These are phyloP conservation scores for Penicillium corylophilum DNA, from an alignment of 2,329 filamentous ascomycete species.

Conservation along the genomic window DNA sequence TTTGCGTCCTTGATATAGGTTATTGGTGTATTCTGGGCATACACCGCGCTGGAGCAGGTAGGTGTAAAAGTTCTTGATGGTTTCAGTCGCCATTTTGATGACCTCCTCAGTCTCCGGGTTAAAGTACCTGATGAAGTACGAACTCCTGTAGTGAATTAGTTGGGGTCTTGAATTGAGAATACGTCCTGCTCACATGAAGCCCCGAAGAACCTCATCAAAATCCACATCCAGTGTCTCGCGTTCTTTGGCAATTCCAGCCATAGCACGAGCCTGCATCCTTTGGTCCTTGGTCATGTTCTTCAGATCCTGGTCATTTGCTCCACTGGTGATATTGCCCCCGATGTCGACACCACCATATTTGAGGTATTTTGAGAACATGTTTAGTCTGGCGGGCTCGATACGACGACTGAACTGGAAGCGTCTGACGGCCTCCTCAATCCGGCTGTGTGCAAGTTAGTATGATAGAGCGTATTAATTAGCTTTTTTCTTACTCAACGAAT, in stretches of 20 bases:
- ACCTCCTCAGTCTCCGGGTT: constrained; percentile 54
- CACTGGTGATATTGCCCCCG: constrained; percentile 63
- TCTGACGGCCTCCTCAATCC: constrained; percentile 81
- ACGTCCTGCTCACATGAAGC: constrained; percentile 66
- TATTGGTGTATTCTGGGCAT: constrained; percentile 72
- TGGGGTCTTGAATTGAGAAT: not conserved
- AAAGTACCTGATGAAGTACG: constrained; percentile 57
- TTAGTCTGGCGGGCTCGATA: constrained; percentile 60
- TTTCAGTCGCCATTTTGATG: constrained; percentile 61
- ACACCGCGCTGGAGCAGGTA: constrained; percentile 84
- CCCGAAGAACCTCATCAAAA: constrained; percentile 73
- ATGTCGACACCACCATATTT: constrained; percentile 76
- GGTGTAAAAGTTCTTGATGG: constrained; percentile 82
- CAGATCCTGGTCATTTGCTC: constrained; percentile 57
- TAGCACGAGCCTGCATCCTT: constrained; percentile 60
- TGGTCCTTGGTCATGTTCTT: constrained; percentile 62
- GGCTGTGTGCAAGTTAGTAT: constrained; percentile 48
- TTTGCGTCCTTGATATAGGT: constrained; percentile 64
- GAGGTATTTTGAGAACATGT: constrained; percentile 77
- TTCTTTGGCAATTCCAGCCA: constrained; percentile 48
- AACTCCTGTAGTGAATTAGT: constrained; percentile 45
- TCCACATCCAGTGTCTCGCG: constrained; percentile 72
- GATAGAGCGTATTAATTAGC: not conserved
- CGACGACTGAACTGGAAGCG: constrained; percentile 77
- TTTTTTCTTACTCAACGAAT: constrained; percentile 56